Percentiles rank a stretch among this genome's conserved stretches.
These are phyloP conservation scores for Sphagnurus paluster DNA, from an alignment of 1,284 basidiomycete genomes.

Conservation along the genomic window DNA sequence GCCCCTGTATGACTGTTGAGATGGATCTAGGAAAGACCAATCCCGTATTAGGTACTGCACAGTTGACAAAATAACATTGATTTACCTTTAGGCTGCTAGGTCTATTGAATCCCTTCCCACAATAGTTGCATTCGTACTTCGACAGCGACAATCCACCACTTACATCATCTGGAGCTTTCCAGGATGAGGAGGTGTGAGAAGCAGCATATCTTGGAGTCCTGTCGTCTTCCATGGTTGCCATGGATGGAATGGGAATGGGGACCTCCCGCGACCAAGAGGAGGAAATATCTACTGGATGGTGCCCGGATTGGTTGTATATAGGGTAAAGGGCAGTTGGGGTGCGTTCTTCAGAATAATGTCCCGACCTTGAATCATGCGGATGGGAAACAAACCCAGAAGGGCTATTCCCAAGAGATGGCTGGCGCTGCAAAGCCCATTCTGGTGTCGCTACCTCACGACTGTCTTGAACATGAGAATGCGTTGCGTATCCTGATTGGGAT, in stretches of 20 bases:
- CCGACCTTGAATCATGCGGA: neutral
- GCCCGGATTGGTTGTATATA: neutral
- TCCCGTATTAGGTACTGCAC: slow-evolving; percentile 7
- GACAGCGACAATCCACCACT: slow-evolving; percentile 19
- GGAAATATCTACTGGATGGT: neutral
- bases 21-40: slow-evolving; percentile 59
- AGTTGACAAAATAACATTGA: slow-evolving; percentile 13
- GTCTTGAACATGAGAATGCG: slow-evolving; percentile 1
- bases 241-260: slow-evolving; percentile 20
- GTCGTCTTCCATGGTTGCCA: slow-evolving; percentile 24
- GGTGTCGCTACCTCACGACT: too few species aligned
- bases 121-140: slow-evolving; percentile 77
- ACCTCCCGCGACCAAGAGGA: slow-evolving; percentile 23
- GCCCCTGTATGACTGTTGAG: slow-evolving; percentile 83
- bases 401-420: neutral
- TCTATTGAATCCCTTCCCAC: slow-evolving; percentile 77
- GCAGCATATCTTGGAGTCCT: slow-evolving; percentile 28
- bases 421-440: neutral
- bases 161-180: slow-evolving; percentile 11
- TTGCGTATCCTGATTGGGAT: neutral
- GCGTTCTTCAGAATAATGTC: neutral
- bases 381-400: neutral
- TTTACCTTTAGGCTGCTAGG: slow-evolving; percentile 78
- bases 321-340: slow-evolving; percentile 4
- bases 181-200: neutral